Evolutionary conservation across 2,329 filamentous ascomycete species (phyloP), one percentile per base, ranked within the genome.

Genomic region (Tetracladium maxilliforme): DNA sequence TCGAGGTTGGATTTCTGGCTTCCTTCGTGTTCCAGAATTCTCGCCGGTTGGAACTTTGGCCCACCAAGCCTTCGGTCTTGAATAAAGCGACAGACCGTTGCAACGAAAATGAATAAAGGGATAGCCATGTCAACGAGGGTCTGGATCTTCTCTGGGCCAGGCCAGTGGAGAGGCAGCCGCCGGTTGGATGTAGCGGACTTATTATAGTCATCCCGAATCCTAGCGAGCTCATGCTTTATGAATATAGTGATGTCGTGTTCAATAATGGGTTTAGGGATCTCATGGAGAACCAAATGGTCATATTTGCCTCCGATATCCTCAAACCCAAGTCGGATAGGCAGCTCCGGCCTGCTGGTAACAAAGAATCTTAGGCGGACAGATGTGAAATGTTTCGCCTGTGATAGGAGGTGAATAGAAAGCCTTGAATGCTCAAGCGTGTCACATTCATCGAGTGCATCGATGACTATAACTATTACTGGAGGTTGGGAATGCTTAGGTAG

Each of bases 321-420:
- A 19, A 62, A 58, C 0, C 49, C 45, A 9, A 51, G 34, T 0
- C 48, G 45, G 13, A 58, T 43, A 0, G 45, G 43, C 2, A 53
- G 26, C 13, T 60, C 49, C 0, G 55, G 56, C 8, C 56, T 40
- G 21, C 54, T 60, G 0, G 55, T 60, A 1, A 61, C 11, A 15
- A 61, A 54, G 3, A 53, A 26, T 23, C 39, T 43, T 6, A 55
- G 22, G 14, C 22, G 25, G 10, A 35, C 16, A 16, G 29, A 33
- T 26, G 16, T 28, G 13, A 34, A 7, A 7, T 19, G 3, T 10
- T 36, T 30, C 10, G 30, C 20, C 16, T 33, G 26, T n/a, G 38
- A 30, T 1, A 50, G 28, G 9, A 49, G 35, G 4, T 34, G 12
- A 19, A 54, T 38, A n/a, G 54, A 40, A 6, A 26, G 6, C 21